Evolutionary conservation across 2,329 filamentous ascomycete genomes (phyloP), one percentile per base, ranked within the genome.

Genomic region (Scleromitrula shiraiana): DNA sequence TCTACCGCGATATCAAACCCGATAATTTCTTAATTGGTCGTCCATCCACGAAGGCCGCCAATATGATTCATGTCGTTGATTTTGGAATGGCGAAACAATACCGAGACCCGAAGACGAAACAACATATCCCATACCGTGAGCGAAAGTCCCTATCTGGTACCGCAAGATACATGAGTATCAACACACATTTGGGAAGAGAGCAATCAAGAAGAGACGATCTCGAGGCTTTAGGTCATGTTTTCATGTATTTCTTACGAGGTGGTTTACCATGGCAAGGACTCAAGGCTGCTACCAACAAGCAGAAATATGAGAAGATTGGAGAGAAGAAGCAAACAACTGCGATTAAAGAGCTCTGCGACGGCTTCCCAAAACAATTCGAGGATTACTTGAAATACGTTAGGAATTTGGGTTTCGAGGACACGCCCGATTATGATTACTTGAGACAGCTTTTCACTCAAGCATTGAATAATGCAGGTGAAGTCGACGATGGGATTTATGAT

Each of bases 81-180:
- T 98, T 98, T 63, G 93, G 93, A 62, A 97, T 98, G 93, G 93
- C 93, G 55, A 98, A 98, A 74, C 93, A 97, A 68, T 98, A 97
- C 69, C 85, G 93, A 60, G 93, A 98, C 62, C 93, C 93, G 49
- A 97, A 97, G 76, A 95, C 93, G 30, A 97, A 97, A 71, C 93
- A 97, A 68, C 93, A 98, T 70, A 97, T 97, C 59, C 90, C 93
- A 10, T 97, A 97, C 68, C 81, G 93, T 62, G 93, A 97, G 72
- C 82, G 93, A 62, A 98, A 98, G 71, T 95, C 91, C 5, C 74
- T 98, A 52, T 97, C 91, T 4, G 93, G 93, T 54, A 98, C 93
- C 50, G 93, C 93, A 54, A 81, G 93, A 66, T 98, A 98, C 70
- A 97, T 97, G 93, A 95, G 88, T 72, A 97, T 98, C 79, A 98